A percentile compares a stretch with the other conserved stretches of the same genome.
Evolutionary conservation across 345 rosid genomes (phyloP).

Genomic region (Eucalyptus decipiens): DNA sequence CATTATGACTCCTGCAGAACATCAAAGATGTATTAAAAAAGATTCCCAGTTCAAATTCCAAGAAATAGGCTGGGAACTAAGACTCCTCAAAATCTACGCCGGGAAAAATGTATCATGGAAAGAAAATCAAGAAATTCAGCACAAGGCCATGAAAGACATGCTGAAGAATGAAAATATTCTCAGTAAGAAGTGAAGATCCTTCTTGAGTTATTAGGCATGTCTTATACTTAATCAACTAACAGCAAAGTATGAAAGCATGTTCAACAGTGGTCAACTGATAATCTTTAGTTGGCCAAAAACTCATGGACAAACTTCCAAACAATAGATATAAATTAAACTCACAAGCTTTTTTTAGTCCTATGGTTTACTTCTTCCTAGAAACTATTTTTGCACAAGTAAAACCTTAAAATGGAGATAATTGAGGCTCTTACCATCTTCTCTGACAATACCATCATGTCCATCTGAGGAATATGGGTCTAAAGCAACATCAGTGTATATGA

Average conservation of each 20-base stretch:
- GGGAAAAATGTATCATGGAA: not conserved
- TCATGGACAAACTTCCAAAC: not conserved
- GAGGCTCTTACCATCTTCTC: slow-evolving; percentile 63
- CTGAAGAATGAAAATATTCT: not conserved
- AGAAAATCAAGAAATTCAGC: not conserved
- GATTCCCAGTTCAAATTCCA: not conserved
- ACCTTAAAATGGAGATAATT: not conserved
- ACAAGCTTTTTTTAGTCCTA: not conserved
- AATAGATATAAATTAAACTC: not conserved
- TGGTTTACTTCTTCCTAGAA: not conserved
- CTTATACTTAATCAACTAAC: not conserved
- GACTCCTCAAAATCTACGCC: not conserved
- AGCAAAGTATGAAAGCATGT: not conserved
- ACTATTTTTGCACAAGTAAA: not conserved
- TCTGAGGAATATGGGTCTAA: slow-evolving; percentile 80
- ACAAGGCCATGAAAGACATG: not conserved
- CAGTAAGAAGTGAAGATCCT: not conserved
- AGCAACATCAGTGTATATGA: slow-evolving; percentile 86
- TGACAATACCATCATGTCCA: slow-evolving; percentile 92
- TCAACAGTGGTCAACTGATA: not conserved
- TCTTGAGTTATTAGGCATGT: not conserved
- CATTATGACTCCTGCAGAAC: slow-evolving; percentile 63
- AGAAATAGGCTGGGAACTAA: not conserved
- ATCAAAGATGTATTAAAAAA: not conserved
- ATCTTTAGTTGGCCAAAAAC: not conserved